Conservation (phyloP, 768 basidiomycete species). For the Suillus weaverae region DNA sequence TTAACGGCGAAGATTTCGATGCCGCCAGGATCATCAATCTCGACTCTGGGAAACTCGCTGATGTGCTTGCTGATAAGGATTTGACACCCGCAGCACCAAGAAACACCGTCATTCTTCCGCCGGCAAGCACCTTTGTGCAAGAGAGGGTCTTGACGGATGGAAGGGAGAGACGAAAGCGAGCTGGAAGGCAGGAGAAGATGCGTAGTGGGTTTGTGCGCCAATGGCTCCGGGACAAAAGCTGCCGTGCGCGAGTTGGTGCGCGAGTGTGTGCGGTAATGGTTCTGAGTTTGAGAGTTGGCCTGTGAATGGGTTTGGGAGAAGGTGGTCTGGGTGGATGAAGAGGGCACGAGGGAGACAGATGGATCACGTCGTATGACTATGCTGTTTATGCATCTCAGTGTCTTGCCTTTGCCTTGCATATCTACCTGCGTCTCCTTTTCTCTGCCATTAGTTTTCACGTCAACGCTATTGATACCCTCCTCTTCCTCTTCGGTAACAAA, state of each 20-base stretch:
- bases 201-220: no score
- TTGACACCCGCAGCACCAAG: neutral
- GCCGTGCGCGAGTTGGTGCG: constrained; percentile 21
- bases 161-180: no score
- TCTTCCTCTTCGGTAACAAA: constrained; percentile 42
- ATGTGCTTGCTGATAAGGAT: neutral
- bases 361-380: constrained; percentile 65
- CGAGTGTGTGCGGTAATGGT: constrained; percentile 40
- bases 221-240: constrained; percentile 15
- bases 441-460: constrained; percentile 21
- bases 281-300: constrained; percentile 51
- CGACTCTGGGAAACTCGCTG: neutral
- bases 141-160: neutral
- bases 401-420: constrained; percentile 18
- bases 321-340: constrained; percentile 23
- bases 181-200: no score
- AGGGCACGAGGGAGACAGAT: constrained; percentile 39
- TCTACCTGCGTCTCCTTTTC: constrained; percentile 25
- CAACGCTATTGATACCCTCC: constrained; percentile 27
- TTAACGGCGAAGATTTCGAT: neutral
- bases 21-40: neutral
- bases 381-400: constrained; percentile 49
- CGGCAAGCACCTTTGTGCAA: neutral
- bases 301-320: constrained; percentile 39
- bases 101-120: neutral